These are phyloP conservation scores for Kwoniella mangroviensis DNA, from an alignment of 768 basidiomycete genomes.

Conservation along the genomic window DNA sequence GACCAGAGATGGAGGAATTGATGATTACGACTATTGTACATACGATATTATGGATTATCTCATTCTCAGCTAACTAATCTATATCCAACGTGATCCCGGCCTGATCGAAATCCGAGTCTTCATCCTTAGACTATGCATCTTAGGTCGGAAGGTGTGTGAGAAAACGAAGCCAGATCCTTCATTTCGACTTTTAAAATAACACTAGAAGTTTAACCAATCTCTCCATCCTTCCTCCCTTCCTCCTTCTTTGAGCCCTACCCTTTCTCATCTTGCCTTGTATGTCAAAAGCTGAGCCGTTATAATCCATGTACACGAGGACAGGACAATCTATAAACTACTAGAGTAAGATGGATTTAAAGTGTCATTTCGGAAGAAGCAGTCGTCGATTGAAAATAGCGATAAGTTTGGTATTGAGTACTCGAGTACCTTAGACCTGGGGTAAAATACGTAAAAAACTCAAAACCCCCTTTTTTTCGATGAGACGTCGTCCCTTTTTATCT, in stretches of 20 bases:
- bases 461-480: not conserved
- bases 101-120: not conserved
- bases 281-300: not conserved
- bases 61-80: not conserved
- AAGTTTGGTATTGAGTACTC: not conserved
- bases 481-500: not conserved
- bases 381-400: not conserved
- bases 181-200: not conserved
- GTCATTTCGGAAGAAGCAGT: not conserved
- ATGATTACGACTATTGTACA: too few species aligned
- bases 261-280: not conserved
- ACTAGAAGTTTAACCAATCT: not conserved
- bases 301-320: not conserved
- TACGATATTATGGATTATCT: not conserved
- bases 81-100: not conserved
- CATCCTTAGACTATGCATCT: not conserved
- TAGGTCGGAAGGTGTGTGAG: not conserved
- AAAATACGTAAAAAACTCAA: constrained; percentile 1
- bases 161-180: not conserved
- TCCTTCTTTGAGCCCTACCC: too few species aligned
- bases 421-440: not conserved
- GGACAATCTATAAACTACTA: not conserved
- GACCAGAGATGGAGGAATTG: not conserved
- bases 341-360: not conserved
- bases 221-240: too few species aligned